Evolutionary conservation across 129 eudicot genomes (phyloP).

Genomic region (Arctium lappa): DNA sequence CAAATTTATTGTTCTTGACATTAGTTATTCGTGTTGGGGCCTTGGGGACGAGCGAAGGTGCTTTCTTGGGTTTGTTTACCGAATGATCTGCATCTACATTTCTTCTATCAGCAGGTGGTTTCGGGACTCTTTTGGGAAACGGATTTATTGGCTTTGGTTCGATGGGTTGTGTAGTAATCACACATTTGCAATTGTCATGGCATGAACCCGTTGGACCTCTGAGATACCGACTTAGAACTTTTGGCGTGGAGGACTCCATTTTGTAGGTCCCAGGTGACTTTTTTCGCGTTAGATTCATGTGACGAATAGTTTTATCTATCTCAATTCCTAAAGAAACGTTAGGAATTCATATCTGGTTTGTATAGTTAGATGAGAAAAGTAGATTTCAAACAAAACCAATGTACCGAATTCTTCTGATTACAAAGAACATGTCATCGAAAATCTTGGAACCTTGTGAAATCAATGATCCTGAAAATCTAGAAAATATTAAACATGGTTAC

Average conservation of each 20-base stretch:
- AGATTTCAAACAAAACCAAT: not conserved
- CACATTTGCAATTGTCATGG: conserved; percentile 76
- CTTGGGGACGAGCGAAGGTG: conserved; percentile 17
- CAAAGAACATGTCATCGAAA: not conserved
- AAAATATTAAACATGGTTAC: not conserved
- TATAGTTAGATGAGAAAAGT: not conserved
- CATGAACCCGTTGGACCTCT: conserved; percentile 52
- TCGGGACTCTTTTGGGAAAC: conserved; percentile 21
- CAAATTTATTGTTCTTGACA: conserved; percentile 20
- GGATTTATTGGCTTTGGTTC: conserved; percentile 24
- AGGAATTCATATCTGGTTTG: conserved; percentile 1
- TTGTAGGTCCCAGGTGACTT: conserved; percentile 30
- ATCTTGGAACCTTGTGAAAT: not conserved
- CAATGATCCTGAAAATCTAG: conserved; percentile 5
- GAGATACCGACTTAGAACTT: conserved; percentile 50
- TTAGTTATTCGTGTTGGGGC: conserved; percentile 16
- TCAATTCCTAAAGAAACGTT: conserved; percentile 12
- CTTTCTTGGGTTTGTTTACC: conserved; percentile 16
- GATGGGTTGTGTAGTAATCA: conserved; percentile 12
- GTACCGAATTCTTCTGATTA: not conserved
- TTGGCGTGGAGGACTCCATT: conserved; percentile 22
- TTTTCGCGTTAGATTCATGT: conserved; percentile 29
- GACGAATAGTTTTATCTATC: not conserved
- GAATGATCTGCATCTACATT: conserved; percentile 8
- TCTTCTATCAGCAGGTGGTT: conserved; percentile 11